phyloP scores from a whole-genome alignment of 805 yeast species.

The Schwanniomyces occidentalis region DNA sequence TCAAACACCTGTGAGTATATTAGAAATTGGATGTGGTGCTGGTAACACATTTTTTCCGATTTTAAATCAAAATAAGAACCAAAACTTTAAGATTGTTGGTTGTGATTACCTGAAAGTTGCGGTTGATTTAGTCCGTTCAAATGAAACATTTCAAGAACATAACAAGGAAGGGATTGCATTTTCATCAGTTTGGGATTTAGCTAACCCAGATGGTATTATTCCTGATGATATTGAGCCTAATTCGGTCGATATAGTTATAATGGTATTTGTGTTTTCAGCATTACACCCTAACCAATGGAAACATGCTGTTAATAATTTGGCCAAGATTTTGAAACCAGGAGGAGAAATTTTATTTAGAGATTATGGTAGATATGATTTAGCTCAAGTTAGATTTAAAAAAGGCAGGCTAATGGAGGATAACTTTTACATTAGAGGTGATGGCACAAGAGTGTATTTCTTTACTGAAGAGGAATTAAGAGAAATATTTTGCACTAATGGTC shows the following conservation, averaged over 20 bases:
- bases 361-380: slow-evolving; percentile 93
- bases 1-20: slow-evolving; percentile 67
- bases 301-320: slow-evolving; percentile 70
- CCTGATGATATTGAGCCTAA: slow-evolving; percentile 84
- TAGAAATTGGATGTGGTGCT: slow-evolving; percentile 98
- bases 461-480: slow-evolving; percentile 86
- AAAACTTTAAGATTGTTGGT: slow-evolving; percentile 70
- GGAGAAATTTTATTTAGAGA: slow-evolving; percentile 89
- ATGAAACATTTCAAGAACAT: slow-evolving; percentile 59
- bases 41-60: slow-evolving; percentile 96
- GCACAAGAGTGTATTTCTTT: slow-evolving; percentile 95
- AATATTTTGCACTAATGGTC: slow-evolving; percentile 53
- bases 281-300: slow-evolving; percentile 90
- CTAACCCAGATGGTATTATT: slow-evolving; percentile 66
- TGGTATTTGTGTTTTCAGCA: slow-evolving; percentile 94
- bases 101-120: slow-evolving; percentile 91
- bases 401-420: slow-evolving; percentile 85
- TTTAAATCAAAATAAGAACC: slow-evolving; percentile 77
- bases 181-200: slow-evolving; percentile 95
- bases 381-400: slow-evolving; percentile 91
- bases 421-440: slow-evolving; percentile 96
- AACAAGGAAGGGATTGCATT: slow-evolving; percentile 52
- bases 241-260: slow-evolving; percentile 87
- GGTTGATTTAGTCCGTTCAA: slow-evolving; percentile 74
- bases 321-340: slow-evolving; percentile 83